A percentile compares a stretch with the other conserved stretches of the same genome.
phyloP scores from a whole-genome alignment of 129 eudicot species.

The Dittrichia graveolens region DNA sequence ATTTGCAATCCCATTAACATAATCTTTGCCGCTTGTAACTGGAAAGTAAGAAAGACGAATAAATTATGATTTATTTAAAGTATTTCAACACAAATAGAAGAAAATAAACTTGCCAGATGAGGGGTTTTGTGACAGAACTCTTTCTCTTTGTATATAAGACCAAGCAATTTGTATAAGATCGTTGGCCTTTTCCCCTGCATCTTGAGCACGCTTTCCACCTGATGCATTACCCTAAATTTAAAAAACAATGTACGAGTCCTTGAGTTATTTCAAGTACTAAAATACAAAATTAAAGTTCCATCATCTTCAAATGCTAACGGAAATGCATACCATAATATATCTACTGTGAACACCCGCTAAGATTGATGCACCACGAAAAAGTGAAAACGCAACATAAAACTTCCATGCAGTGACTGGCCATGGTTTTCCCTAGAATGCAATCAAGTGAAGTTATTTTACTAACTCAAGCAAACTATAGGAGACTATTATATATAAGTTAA shows the following conservation, averaged over 20 bases:
- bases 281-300: slow-evolving; percentile 6
- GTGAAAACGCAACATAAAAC: slow-evolving; percentile 87
- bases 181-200: slow-evolving; percentile 69
- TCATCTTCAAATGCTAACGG: slow-evolving; percentile 1
- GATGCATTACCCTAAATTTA: slow-evolving; percentile 88
- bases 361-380: slow-evolving; percentile 96
- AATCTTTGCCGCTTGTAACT: slow-evolving; percentile 43
- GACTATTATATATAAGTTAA: too few species aligned
- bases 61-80: too few species aligned
- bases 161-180: slow-evolving; percentile 71
- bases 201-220: slow-evolving; percentile 83
- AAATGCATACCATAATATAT: slow-evolving; percentile 68
- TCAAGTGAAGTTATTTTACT: neutral
- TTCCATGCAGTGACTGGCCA: slow-evolving; percentile 95
- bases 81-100: neutral
- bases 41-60: slow-evolving; percentile 11
- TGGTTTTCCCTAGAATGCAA: slow-evolving; percentile 69
- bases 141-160: slow-evolving; percentile 64
- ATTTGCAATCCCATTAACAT: slow-evolving; percentile 27
- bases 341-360: slow-evolving; percentile 89
- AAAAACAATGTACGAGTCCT: neutral
- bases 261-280: slow-evolving; percentile 10
- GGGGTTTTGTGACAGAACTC: slow-evolving; percentile 75
- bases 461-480: too few species aligned
- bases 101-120: slow-evolving; percentile 55